Percentiles rank a stretch among this genome's conserved stretches.
Evolutionary conservation across 2,329 filamentous ascomycete species (phyloP).

Genomic region (Fusarium acutatum): DNA sequence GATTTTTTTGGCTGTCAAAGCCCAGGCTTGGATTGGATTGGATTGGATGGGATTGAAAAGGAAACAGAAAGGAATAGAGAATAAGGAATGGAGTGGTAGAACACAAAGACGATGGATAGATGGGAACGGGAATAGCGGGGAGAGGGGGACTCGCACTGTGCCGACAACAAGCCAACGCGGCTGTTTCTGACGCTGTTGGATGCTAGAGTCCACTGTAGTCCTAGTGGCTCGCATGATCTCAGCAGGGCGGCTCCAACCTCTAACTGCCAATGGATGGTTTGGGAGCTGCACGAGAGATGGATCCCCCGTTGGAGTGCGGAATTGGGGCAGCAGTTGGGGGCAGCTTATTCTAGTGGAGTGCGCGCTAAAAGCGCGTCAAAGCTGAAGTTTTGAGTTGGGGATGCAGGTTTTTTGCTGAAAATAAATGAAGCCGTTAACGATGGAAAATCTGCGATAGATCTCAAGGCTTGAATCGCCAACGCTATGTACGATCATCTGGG

Average conservation of each 20-base stretch:
- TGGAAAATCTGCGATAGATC: neutral
- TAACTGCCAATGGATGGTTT: conserved; percentile 12
- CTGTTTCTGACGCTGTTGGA: conserved; percentile 26
- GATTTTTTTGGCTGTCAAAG: conserved; percentile 40
- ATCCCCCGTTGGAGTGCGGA: conserved; percentile 3
- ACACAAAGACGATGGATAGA: conserved; percentile 38
- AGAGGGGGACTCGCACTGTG: conserved; percentile 32
- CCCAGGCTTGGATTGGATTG: conserved; percentile 22
- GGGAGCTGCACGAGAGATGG: conserved; percentile 19
- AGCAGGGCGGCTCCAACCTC: conserved; percentile 11
- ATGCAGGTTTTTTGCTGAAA: neutral
- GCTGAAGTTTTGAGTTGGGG: neutral
- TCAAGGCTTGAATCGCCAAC: neutral
- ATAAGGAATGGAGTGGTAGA: conserved; percentile 35
- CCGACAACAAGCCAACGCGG: conserved; percentile 1
- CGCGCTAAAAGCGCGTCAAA: conserved; percentile 37
- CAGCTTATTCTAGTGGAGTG: conserved; percentile 26
- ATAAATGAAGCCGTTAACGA: neutral
- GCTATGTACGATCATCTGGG: neutral
- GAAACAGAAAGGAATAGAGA: conserved; percentile 32
- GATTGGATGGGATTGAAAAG: conserved; percentile 11
- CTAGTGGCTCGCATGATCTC: conserved; percentile 24
- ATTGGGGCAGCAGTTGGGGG: conserved; percentile 32
- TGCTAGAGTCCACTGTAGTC: conserved; percentile 30
- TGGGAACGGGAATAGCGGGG: conserved; percentile 41